Evolutionary conservation across 495 filamentous ascomycete genomes (phyloP), one percentile per base, ranked within the genome.

Genomic region (Neurospora africana): DNA sequence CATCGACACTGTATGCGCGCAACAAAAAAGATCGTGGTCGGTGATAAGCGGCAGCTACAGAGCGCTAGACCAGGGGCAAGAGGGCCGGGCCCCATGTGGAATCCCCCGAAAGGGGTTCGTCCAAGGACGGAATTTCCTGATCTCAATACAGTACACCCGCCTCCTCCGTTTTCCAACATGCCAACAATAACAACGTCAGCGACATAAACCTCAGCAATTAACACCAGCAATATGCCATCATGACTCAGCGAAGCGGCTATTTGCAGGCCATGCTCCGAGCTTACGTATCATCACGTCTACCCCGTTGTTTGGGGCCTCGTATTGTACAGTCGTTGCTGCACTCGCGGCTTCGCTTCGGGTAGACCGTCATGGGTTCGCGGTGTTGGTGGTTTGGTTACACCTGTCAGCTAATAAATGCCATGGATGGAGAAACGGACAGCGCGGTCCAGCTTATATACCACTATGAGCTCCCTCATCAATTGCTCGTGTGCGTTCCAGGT

Each of bases 101-200:
- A 27, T 27, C 21, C 47, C 21, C 47, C 47, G 11, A 73, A 76
- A 74, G 71, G 71, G 40, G 68, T 39, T 68, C 68, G 67, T 43
- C 70, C 37, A 27, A 71, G 30, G 71, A 70, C 75, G 74, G 74
- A 78, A 72, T 77, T 69, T 65, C 53, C 53, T 65, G 53, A 76
- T 69, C 72, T 37, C 71, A 65, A 37, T 74, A 71, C 76, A 73
- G 75, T 74, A 68, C 30, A 13, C 71, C 61, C 23, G 30, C 44
- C 39, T 58, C 38, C 41, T 70, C 39, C 21, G 19, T 43, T 35
- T 38, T 21, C 68, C 71, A 76, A 74, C 77, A 73, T 76, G 74
- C 76, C 74, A 77, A 75, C 67, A 70, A 70, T 35, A 33, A 67
- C 47, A 23, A 10, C 40, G 44, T 61, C 53, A 65, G 53, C 53